Conservation (phyloP, 1,284 basidiomycete genomes). For the Irpex lacteus region DNA sequence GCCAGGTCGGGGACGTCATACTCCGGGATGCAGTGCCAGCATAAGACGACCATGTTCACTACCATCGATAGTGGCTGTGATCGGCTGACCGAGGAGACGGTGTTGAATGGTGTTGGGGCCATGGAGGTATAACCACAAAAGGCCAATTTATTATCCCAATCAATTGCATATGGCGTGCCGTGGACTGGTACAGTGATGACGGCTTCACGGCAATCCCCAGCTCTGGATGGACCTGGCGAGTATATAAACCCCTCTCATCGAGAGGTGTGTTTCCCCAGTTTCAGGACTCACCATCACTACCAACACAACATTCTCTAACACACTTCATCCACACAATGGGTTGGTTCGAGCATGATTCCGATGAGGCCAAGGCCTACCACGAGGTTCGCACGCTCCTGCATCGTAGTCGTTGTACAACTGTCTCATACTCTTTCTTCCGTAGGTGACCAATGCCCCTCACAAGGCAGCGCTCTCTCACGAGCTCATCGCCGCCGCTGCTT, state of each 20-base stretch:
- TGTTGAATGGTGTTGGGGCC: neutral
- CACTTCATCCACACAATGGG: conserved; percentile 39
- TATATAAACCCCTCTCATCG: conserved; percentile 25
- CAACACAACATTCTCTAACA: conserved; percentile 17
- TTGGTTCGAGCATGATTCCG: conserved; percentile 48
- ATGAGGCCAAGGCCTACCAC: conserved; percentile 46
- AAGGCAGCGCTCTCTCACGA: conserved; percentile 61
- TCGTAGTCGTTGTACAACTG: conserved; percentile 6
- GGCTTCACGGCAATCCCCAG: neutral
- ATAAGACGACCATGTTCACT: neutral
- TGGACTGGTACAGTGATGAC: neutral
- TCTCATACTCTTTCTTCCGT: conserved; percentile 4
- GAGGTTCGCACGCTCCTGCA: conserved; percentile 28
- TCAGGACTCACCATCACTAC: neutral
- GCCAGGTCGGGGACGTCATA: neutral
- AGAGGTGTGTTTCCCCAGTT: conserved; percentile 17
- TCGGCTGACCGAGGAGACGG: neutral
- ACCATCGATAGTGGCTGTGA: neutral
- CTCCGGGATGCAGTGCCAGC: neutral
- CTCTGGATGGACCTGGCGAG: conserved; percentile 2
- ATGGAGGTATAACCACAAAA: neutral
- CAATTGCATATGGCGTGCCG: neutral
- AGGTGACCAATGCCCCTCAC: conserved; percentile 50
- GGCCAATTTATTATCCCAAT: neutral
- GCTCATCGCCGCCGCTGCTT: conserved; percentile 60